Evolutionary conservation across 2,329 filamentous ascomycete species (phyloP), one percentile per base, ranked within the genome.

Genomic region (Pseudogymnoascus pannorum): DNA sequence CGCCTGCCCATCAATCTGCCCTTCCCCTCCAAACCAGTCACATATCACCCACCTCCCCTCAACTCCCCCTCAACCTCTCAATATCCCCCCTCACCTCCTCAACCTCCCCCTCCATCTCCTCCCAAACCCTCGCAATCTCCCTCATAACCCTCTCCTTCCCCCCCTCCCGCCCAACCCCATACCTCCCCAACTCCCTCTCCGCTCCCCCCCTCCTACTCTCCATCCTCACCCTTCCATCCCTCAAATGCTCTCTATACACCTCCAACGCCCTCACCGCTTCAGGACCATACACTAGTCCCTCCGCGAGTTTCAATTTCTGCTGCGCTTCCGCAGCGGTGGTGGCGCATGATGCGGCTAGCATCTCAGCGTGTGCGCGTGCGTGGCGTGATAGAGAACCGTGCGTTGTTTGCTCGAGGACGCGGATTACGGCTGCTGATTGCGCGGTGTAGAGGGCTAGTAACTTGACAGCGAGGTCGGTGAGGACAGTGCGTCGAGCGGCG

Each of bases 61-160:
- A 59, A 51, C 59, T 44, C 9, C 65, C 67, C 31, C 61, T 67
- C 61, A 73, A 66, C 61, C 65, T 70, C 42, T 69, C 66, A 33
- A 73, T 66, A 68, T 73, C 71, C 48, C 61, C 67, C 31, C 64
- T 64, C 26, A 72, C 71, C 26, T 72, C 70, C 60, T 63, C 63
- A 9, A 71, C 11, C 60, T 73, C 70, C 29, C 26, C 66, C 5
- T 33, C 60, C 60, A 73, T 62, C 63, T 70, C 70, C 20, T 61
- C 66, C 67, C 71, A 72, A 20, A 69, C 70, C 62, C 67, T 68
- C 6, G 71, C 68, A 62, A 72, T 67, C 63, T 71, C 70, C 60
- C 58, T 72, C 70, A 73, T 70, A 51, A 68, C 60, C 63, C 61
- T 71, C 51, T 72, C 68, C 66, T 72, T 72, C 40, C 65, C 67